phyloP scores from a whole-genome alignment of 23 red algal species.

The Pyropia haitanensis region DNA sequence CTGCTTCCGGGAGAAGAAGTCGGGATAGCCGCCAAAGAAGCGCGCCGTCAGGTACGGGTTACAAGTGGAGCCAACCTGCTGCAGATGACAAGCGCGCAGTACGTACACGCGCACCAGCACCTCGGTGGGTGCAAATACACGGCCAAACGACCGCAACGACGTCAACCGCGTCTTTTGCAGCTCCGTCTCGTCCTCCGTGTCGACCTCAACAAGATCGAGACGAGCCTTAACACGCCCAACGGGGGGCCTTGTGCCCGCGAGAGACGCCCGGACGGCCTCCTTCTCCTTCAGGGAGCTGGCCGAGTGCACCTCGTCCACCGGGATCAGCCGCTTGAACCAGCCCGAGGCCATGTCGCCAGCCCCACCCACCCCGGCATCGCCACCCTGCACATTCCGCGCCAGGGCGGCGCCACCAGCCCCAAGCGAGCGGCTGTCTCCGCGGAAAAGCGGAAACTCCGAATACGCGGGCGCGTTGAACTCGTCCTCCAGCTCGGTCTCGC shows the following conservation, averaged over 20 bases:
- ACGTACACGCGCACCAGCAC: constrained; percentile 73
- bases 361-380: too few relatives aligned
- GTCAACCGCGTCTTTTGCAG: constrained; percentile 30
- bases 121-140: constrained; percentile 58
- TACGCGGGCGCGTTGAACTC: constrained; percentile 66
- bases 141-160: constrained; percentile 53
- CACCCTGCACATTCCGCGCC: too few relatives aligned
- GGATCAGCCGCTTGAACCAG: constrained; percentile 7
- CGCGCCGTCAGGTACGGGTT: constrained; percentile 54
- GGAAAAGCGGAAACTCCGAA: constrained; percentile 70
- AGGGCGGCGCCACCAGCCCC: constrained; percentile 1
- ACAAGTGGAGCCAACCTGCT: constrained; percentile 50
- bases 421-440: constrained; percentile 65
- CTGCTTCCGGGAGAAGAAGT: constrained; percentile 64
- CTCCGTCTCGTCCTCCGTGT: constrained; percentile 30
- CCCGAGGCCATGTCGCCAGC: too few relatives aligned
- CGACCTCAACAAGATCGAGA: constrained; percentile 48
- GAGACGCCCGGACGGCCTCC: constrained; percentile 32
- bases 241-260: constrained; percentile 51
- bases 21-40: constrained; percentile 74
- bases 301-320: constrained; percentile 29
- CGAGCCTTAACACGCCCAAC: constrained; percentile 62
- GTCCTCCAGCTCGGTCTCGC: constrained; percentile 57
- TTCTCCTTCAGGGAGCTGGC: constrained; percentile 12
- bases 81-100: constrained; percentile 51